Base-by-base conservation (phyloP, 345 rosid genomes). In the Linum trigynum region DNA sequence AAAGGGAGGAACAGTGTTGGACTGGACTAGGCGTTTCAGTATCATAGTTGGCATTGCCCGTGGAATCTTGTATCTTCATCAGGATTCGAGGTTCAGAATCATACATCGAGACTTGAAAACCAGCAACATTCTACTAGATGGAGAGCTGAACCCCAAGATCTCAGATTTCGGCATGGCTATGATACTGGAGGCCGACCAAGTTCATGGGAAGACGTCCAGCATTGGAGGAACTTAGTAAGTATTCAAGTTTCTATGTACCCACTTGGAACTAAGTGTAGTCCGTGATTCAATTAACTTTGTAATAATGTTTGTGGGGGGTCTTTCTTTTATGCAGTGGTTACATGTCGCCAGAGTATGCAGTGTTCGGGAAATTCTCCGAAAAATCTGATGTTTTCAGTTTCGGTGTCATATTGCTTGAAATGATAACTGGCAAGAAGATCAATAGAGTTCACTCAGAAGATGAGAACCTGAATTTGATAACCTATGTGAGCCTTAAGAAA, bases 311-410 rank as follows among this genome's bases (percentile, higher is more conserved):
- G 32, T 23, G 32, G n/a, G 17, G 11, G 12, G 5, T n/a, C 17
- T 35, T 43, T 5, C 53, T 48, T 48, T 48, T 7, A 3, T 48
- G 53, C 53, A 48, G 53, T 9, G 53, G 53, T 7, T 48, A 73
- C n/a, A 73, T 73, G 72, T 64, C 76, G 15, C 76, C 76, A 1
- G 72, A 73, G 12, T 68, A 73, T 55, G 72, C 65, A 11, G 23
- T 68, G 17, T 61, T 64, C 0, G 72, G 76, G 6, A 60, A 32
- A 35, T 73, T 50, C 55, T 73, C 76, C 0, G 23, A 35, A 10
- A 73, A 73, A 16, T 68, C 76, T 3, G 72, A 73, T 36, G 69
- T 73, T 2, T 73, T 58, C 23, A 73, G 76, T 32, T 73, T 68
- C 16, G 76, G 76, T 2, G 69, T 73, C 23, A 59, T 73, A 64